Base-by-base conservation (phyloP, 305 asterid species). In the Fraxinus greggii region DNA sequence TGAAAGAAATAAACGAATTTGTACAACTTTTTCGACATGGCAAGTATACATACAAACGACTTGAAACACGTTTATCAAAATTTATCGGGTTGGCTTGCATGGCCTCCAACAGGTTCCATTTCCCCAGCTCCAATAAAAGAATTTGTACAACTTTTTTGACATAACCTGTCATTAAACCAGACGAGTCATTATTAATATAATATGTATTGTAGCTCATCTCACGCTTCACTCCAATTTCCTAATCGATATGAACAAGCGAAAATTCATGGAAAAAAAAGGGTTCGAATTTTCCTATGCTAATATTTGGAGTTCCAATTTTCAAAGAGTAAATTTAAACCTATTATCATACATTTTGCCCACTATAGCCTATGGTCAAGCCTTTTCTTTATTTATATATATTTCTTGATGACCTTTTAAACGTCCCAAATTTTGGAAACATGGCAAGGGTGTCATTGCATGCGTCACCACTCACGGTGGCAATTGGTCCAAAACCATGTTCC, bases 401-500 rank as follows among this genome's bases (percentile, higher is more conserved):
- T 61, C 72, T 8, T 61, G 72, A 23, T 21, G 72, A 23, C 29
- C 72, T 51, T 61, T 21, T 7, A 21, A 3, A 61, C 15, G 32
- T 8, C 31, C 28, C 6, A 61, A 61, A 1, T 10, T 21, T 61
- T 8, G 29, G 31, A 61, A 61, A 24, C 13, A 61, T 23, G 31
- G 72, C 73, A 67, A 5, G 31, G 17, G 12, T 69, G 75, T 69
- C 75, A 69, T 69, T 69, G 75, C 40, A 69, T 69, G 23, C 72
- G 69, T 56, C 78, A 72, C 79, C 78, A 24, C 5, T 23, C 5
- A 23, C 75, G 32, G 6, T 1, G 33, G 72, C 33, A 54, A 12
- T 69, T 69, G 23, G 74, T 29, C 78, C 65, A 29, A 82, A 86
- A 81, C 87, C 82, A 73, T 33, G 81, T 78, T 32, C 86, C 33